Evolutionary conservation across 208 protist species (phyloP), one percentile per base, ranked within the genome.

Genomic region (Trypanosoma theileri): DNA sequence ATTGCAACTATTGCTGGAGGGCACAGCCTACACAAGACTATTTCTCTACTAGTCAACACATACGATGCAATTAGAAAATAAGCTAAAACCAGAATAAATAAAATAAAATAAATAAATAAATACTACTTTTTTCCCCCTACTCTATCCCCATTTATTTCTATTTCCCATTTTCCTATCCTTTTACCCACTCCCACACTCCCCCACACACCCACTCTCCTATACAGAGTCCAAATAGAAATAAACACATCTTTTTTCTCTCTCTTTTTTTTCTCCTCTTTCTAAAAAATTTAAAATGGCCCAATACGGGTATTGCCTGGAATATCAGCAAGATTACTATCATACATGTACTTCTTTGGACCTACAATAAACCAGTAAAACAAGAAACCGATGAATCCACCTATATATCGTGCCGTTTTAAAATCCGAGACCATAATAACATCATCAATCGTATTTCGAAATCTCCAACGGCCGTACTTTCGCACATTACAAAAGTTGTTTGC

Each of bases 401-500:
- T 63, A 80, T 93, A 95, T 26, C 86, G 82, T 17, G 86, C 86
- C 14, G 73, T 66, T 35, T 79, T 76, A 66, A 93, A 95, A 76
- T 95, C 90, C 19, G 80, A 85, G 22, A 90, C 87, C 83, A 95
- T 90, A 50, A 92, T 90, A 59, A 87, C 78, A 60, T 92, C 85
- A 79, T 95, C 87, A 44, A 92, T 86, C n/a, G 71, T 81, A 71
- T 95, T 95, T 58, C 86, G 84, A 70, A 91, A 95, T 52, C 90
- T 81, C 84, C 84, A 95, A 21, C 81, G 82, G 40, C 90, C 90
- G 64, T 93, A 93, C 65, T 89, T 93, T 55, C 73, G 77, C 42
- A 95, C 87, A 74, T 95, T 95, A 71, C 80, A 88, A 62, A 84
- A 81, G 77, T 93, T 93, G 74, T 95, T 95, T 0, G 81, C 90